Evolutionary conservation across 2,329 filamentous ascomycete genomes (phyloP), one percentile per base, ranked within the genome.

Genomic region (Raffaelea ambrosiae): DNA sequence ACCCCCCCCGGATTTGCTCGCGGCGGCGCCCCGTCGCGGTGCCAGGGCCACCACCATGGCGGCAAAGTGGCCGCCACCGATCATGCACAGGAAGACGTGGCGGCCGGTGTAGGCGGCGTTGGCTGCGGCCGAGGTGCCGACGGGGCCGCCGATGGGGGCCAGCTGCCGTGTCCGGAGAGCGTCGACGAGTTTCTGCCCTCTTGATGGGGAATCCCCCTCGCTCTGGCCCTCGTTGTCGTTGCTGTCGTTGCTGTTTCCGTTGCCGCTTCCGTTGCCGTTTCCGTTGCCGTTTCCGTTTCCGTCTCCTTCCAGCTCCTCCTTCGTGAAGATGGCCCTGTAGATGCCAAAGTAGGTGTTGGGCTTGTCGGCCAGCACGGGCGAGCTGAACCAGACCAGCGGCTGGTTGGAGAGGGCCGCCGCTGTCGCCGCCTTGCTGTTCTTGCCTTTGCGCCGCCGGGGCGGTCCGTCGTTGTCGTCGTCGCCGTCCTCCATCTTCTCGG

Each of bases 1-100:
- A n/a, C n/a, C n/a, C n/a, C n/a, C n/a, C n/a, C n/a, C n/a, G n/a
- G n/a, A n/a, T n/a, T 13, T 29, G 26, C 26, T 13, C 26, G 7
- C 13, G 26, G 26, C 26, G 26, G 7, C 26, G 35, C 80, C 78
- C 46, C 85, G 72, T 53, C 89, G 86, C 0, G 93, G 90, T 1
- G 88, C 81, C 4, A 97, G 74, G 0, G 89, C 89, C 11, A 98
- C 86, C 11, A 97, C 74, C 90, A 97, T 97, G 44, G 87, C 93
- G 1, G 93, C 93, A 61, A 98, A 98, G 63, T 98, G 93, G 0
- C 93, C 93, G 51, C 93, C 93, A 21, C 93, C 93, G 44, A 98
- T 95, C 93, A 98, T 98, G 66, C 90, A 97, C 43, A 98, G 77
- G 61, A 98, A 97, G 44, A 95, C 81, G 61, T 97, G 90, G 2